Evolutionary conservation across 164 flowering plant species (phyloP).

Genomic region (Vitis rotundifolia): DNA sequence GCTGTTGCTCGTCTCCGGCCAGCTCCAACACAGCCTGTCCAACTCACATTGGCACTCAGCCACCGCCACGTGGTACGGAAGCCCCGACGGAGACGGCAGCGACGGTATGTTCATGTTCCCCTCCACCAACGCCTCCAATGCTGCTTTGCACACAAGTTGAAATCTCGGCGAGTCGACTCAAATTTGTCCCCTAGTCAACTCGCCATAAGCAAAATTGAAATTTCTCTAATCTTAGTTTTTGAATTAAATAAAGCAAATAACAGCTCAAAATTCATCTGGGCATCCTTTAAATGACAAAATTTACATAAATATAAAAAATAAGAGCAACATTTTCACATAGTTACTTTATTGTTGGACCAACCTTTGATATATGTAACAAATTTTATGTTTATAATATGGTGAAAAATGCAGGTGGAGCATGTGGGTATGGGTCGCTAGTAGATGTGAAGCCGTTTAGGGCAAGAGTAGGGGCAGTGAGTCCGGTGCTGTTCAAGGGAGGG

Average conservation of each 20-base stretch:
- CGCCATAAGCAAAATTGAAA: too few relatives aligned
- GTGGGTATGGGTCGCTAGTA: constrained; percentile 94
- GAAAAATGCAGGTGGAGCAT: constrained; percentile 78
- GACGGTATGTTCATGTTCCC: constrained; percentile 46
- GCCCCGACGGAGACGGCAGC: constrained; percentile 94
- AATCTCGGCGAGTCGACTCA: background rate
- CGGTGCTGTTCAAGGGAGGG: constrained; percentile 73
- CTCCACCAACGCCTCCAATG: background rate
- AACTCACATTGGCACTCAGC: constrained; percentile 77
- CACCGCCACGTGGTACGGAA: constrained; percentile 98
- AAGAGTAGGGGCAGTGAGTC: constrained; percentile 92
- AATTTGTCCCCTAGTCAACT: background rate
- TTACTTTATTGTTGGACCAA: too few relatives aligned
- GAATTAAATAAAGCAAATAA: too few relatives aligned
- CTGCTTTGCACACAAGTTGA: background rate
- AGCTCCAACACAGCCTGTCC: constrained; percentile 10
- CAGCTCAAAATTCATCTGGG: too few relatives aligned
- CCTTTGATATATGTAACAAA: too few relatives aligned
- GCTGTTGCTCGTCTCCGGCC: constrained; percentile 1
- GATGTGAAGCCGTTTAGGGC: constrained; percentile 80
- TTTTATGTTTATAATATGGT: too few relatives aligned
- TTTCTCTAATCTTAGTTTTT: too few relatives aligned
- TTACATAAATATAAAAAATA: too few relatives aligned
- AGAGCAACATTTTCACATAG: too few relatives aligned
- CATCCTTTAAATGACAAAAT: too few relatives aligned